Conservation (phyloP, 768 basidiomycete genomes). For the Heimioporus sp. region DNA sequence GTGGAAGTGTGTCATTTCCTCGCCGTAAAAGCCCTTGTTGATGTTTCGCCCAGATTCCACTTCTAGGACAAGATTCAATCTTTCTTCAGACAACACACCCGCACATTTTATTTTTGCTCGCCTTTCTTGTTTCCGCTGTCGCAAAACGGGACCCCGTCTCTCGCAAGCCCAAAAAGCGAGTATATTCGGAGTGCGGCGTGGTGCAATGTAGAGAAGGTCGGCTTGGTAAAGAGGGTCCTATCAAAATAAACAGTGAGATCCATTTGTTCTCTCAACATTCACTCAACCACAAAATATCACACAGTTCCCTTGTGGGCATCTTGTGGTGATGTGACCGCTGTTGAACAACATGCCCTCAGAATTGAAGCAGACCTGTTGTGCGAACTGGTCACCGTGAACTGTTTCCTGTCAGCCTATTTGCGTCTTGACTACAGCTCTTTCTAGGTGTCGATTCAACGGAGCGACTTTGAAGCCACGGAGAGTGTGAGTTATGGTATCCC, state of each 20-base stretch:
- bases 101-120: conserved; percentile 57
- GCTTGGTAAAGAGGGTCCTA: conserved; percentile 24
- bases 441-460: conserved; percentile 65
- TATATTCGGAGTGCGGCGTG: conserved; percentile 67
- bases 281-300: not conserved
- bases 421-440: not conserved
- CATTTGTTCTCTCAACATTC: not conserved
- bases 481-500: conserved; percentile 34
- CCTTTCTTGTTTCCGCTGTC: conserved; percentile 62
- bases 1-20: conserved; percentile 35
- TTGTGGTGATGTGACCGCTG: conserved; percentile 44
- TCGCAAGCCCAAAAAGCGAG: conserved; percentile 66
- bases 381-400: conserved; percentile 62
- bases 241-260: conserved; percentile 13
- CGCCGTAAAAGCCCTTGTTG: not conserved
- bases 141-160: conserved; percentile 75
- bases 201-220: conserved; percentile 43
- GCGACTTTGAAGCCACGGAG: conserved; percentile 65
- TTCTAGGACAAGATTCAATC: conserved; percentile 43
- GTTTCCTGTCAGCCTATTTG: not conserved
- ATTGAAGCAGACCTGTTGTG: conserved; percentile 71
- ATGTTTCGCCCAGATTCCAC: conserved; percentile 20
- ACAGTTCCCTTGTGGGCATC: conserved; percentile 59
- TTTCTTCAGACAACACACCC: conserved; percentile 66
- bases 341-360: conserved; percentile 50